Evolutionary conservation across 768 basidiomycete species (phyloP).

Genomic region (Serendipita indica): DNA sequence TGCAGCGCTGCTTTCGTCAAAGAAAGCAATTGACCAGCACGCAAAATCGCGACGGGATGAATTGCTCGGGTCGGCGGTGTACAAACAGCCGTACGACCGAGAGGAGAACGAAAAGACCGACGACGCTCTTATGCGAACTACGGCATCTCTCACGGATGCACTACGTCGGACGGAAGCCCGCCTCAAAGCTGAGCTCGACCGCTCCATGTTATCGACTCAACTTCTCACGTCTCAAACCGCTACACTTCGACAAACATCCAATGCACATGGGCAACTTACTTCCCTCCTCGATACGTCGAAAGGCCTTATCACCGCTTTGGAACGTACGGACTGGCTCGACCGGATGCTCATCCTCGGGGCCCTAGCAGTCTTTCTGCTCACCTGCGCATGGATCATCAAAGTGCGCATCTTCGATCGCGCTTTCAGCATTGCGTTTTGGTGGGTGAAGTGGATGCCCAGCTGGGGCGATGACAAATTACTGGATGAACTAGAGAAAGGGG

Average conservation of each 20-base stretch:
- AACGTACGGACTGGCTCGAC: constrained; percentile 86
- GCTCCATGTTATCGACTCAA: constrained; percentile 71
- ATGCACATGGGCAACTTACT: constrained; percentile 60
- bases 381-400: constrained; percentile 77
- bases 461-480: constrained; percentile 6
- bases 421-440: constrained; percentile 70
- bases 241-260: constrained; percentile 56
- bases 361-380: constrained; percentile 69
- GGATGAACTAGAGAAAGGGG: background rate
- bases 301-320: constrained; percentile 54
- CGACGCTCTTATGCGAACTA: constrained; percentile 79
- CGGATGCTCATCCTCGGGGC: constrained; percentile 69
- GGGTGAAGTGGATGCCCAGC: constrained; percentile 58
- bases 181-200: constrained; percentile 88
- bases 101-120: constrained; percentile 63
- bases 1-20: constrained; percentile 56
- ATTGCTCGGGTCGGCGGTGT: constrained; percentile 39
- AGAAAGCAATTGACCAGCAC: constrained; percentile 51
- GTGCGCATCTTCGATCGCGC: constrained; percentile 72
- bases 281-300: constrained; percentile 64
- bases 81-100: constrained; percentile 31
- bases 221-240: constrained; percentile 62
- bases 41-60: constrained; percentile 50
- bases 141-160: constrained; percentile 74
- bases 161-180: constrained; percentile 68